Evolutionary conservation across 768 basidiomycete species (phyloP), one percentile per base, ranked within the genome.

Genomic region (Hebeloma cylindrosporum): DNA sequence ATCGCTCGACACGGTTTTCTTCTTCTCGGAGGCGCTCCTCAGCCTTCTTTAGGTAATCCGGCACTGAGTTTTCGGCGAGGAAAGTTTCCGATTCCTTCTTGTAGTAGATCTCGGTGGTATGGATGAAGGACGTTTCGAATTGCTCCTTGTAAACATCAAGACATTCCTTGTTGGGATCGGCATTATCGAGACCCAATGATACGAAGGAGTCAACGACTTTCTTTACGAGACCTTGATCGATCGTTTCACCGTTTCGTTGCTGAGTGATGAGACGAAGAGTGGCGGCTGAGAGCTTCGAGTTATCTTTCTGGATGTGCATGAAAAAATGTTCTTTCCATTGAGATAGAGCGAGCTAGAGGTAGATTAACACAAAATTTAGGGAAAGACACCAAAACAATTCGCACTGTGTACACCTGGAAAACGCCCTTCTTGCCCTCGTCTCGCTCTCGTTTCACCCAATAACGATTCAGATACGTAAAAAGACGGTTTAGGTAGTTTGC

Each of bases 401-500:
- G 58, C 57, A 96, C 94, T 18, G 95, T 99, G 66, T 98, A 98
- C 14, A 99, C 93, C 2, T 83, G 85, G 65, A 95, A 99, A 17
- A 98, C 88, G 27, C 85, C 85, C 68, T 94, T 96, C 63, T 95
- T 82, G 10, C 96, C 96, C 62, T 99, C 96, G 57, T 98, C 95
- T 62, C 95, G 84, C 65, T 99, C 96, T 44, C 96, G 82, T 70
- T 96, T 98, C 37, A 99, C 96, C 96, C 96, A 99, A 65, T 98
- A 94, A 22, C 96, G 88, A 66, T 98, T 98, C 47, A 99, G 80
- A 69, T 98, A 98, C 7, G 91, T 91, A 73, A 98, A 98, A 27
- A 99, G 68, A 47, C 96, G 87, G 62, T 98, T 95, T 62, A 98
- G 85, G 62, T 93, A 98, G 63, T 90, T 93, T 1, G 96, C 94